phyloP scores from a whole-genome alignment of 805 yeast species.

The Cyberlindnera sargentensis region DNA sequence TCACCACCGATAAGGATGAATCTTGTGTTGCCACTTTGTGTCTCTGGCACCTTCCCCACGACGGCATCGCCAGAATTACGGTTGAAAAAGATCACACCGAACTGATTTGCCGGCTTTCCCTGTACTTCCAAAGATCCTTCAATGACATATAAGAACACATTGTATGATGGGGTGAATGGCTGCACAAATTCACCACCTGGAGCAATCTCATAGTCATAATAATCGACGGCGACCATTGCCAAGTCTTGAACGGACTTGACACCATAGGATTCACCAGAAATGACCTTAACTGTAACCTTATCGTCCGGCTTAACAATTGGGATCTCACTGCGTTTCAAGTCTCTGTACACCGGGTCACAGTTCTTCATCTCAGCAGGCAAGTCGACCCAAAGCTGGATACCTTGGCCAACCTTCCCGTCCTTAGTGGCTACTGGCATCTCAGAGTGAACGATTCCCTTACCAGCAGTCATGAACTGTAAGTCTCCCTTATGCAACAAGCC shows the following conservation, averaged over 20 bases:
- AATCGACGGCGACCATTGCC: conserved; percentile 77
- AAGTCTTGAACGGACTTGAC: conserved; percentile 65
- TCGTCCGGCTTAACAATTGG: conserved; percentile 64
- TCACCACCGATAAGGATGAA: conserved; percentile 75
- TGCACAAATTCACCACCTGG: conserved; percentile 64
- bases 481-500: conserved; percentile 79
- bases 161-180: conserved; percentile 50
- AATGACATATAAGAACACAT: conserved; percentile 62
- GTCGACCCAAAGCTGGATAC: conserved; percentile 88
- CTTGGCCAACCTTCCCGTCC: conserved; percentile 45
- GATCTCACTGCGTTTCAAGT: conserved; percentile 60
- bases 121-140: conserved; percentile 50
- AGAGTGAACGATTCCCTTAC: conserved; percentile 77
- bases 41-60: conserved; percentile 42
- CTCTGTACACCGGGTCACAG: conserved; percentile 70
- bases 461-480: conserved; percentile 92
- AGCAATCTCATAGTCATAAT: conserved; percentile 56
- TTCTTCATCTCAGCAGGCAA: conserved; percentile 59
- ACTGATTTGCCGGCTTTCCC: conserved; percentile 36
- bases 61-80: conserved; percentile 55
- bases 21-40: conserved; percentile 39
- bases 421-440: conserved; percentile 69
- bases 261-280: conserved; percentile 72
- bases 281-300: conserved; percentile 59
- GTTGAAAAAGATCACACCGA: conserved; percentile 55